Conservation (phyloP, 176 grass and related monocot species). For the Alloteropsis semialata region DNA sequence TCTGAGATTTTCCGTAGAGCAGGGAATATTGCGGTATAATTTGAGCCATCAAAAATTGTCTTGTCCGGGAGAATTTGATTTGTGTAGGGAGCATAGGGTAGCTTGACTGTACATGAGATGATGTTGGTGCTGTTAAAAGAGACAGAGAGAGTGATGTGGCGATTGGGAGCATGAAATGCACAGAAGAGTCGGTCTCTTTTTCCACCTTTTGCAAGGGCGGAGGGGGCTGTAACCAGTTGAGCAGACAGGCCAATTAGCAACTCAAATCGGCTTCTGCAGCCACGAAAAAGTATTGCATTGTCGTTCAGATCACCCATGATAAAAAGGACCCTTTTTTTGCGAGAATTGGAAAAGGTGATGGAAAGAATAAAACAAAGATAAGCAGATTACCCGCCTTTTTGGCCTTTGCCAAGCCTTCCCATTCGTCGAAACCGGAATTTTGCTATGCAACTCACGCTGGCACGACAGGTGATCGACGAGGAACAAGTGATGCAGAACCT, state of each 20-base stretch:
- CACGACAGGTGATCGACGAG: not conserved
- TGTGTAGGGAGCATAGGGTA: not conserved
- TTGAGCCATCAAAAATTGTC: not conserved
- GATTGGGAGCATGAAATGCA: not conserved
- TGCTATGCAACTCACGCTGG: not conserved
- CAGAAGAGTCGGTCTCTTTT: not conserved
- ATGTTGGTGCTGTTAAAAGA: not conserved
- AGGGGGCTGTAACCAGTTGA: not conserved
- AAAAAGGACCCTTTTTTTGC: not conserved
- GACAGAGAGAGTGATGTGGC: not conserved
- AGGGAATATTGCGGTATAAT: conserved; percentile 1
- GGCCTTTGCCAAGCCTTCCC: not conserved
- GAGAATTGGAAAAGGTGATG: conserved; percentile 18
- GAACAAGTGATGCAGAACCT: not conserved
- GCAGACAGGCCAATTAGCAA: conserved; percentile 26
- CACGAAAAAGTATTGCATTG: not conserved
- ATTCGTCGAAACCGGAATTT: conserved; percentile 17
- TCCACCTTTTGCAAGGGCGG: not conserved
- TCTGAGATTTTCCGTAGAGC: conserved; percentile 24
- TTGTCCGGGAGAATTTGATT: not conserved
- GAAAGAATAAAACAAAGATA: conserved; percentile 24
- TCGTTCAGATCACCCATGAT: conserved; percentile 9
- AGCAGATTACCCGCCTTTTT: not conserved
- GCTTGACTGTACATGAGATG: not conserved
- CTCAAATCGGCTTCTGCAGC: conserved; percentile 3